Evolutionary conservation across 495 filamentous ascomycete genomes (phyloP).

Genomic region (Melanomma pulvis-pyrius): DNA sequence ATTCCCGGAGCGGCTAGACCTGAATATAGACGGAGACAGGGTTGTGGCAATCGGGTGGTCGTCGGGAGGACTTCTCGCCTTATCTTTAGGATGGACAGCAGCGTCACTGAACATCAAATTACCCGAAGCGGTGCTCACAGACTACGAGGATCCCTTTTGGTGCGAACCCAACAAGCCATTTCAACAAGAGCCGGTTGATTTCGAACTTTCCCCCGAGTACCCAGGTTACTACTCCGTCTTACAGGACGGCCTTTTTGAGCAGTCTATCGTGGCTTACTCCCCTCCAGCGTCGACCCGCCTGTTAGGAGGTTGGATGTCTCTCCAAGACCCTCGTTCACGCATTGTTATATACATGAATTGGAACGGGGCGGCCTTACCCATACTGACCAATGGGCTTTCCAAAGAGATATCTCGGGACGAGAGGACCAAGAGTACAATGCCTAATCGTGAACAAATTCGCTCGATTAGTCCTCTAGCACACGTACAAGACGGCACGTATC

Average conservation of each 20-base stretch:
- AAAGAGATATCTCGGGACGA: not conserved
- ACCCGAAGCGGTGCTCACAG: conserved; percentile 52
- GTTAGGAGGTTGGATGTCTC: too few relatives aligned
- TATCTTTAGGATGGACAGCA: conserved; percentile 52
- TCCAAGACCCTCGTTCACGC: conserved; percentile 46
- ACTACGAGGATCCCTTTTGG: conserved; percentile 33
- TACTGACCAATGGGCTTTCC: conserved; percentile 46
- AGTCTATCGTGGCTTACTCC: too few relatives aligned
- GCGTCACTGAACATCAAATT: conserved; percentile 40
- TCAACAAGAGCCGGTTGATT: too few relatives aligned
- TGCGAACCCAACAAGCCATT: too few relatives aligned
- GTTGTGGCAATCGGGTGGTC: conserved; percentile 62
- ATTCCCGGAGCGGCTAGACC: conserved; percentile 25
- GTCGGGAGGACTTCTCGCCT: conserved; percentile 57
- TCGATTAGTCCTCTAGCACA: conserved; percentile 37
- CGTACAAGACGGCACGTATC: conserved; percentile 46
- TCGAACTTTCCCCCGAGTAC: too few relatives aligned
- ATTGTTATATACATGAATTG: conserved; percentile 54
- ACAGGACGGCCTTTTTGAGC: too few relatives aligned
- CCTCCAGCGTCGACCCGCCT: too few relatives aligned
- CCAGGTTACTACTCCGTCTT: too few relatives aligned
- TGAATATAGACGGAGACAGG: conserved; percentile 45
- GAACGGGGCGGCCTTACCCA: conserved; percentile 48
- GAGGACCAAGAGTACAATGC: not conserved
- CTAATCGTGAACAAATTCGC: not conserved